A percentile compares a stretch with the other conserved stretches of the same genome.
These are phyloP conservation scores for Microbotryum lychnidis-dioicae DNA, from an alignment of 1,284 basidiomycete genomes.

Conservation along the genomic window DNA sequence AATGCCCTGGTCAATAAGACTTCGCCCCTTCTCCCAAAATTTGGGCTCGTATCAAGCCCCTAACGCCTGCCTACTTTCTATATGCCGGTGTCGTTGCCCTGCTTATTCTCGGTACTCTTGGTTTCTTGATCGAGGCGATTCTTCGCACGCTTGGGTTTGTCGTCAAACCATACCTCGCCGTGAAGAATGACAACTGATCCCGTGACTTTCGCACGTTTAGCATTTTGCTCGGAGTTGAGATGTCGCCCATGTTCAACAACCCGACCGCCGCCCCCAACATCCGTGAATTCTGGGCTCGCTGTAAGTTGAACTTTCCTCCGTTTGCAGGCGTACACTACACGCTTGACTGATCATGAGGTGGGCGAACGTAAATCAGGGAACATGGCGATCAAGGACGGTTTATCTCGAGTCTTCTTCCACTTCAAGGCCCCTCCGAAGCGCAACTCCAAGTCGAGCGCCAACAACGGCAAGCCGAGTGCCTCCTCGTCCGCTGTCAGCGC, in stretches of 20 bases:
- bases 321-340: too few relatives aligned
- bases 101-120: constrained; percentile 2
- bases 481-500: neutral
- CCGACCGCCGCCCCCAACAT: constrained; percentile 1
- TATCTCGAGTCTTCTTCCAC: constrained; percentile 9
- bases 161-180: neutral
- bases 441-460: neutral
- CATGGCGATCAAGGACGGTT: constrained; percentile 4
- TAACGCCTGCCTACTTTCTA: neutral
- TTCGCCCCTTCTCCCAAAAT: constrained; percentile 1
- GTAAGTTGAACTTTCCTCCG: neutral
- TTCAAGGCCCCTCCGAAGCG: constrained; percentile 2
- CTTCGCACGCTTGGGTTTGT: constrained; percentile 1
- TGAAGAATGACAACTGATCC: neutral
- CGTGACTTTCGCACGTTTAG: neutral
- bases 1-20: neutral
- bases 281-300: constrained; percentile 6
- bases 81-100: constrained; percentile 1
- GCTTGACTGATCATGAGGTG: too few relatives aligned
- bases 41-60: constrained; percentile 1
- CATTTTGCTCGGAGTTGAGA: constrained; percentile 3
- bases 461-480: constrained; percentile 3
- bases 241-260: constrained; percentile 7
- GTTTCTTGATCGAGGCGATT: constrained; percentile 5
- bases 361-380: neutral